Percentiles rank a stretch among this genome's conserved stretches.
These are phyloP conservation scores for Chlorella sp. DNA, from an alignment of 139 green algal species.

Conservation along the genomic window DNA sequence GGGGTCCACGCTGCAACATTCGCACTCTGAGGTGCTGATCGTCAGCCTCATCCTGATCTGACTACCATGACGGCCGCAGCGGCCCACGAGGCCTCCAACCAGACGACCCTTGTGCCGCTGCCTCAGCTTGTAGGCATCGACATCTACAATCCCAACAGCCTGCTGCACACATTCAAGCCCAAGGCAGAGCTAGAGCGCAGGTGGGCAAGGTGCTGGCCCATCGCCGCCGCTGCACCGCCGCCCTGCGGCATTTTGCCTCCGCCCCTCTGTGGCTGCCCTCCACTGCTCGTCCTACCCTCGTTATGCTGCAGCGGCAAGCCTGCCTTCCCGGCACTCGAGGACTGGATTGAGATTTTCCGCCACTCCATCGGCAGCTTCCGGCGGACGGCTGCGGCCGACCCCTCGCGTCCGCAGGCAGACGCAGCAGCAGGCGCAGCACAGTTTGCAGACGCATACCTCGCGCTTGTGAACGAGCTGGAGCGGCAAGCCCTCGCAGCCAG, in stretches of 20 bases:
- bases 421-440: not conserved
- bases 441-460: conserved; percentile 29
- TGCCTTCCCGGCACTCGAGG: conserved; percentile 36
- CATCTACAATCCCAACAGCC: conserved; percentile 4
- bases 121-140: conserved; percentile 8
- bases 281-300: not conserved
- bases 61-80: too few relatives aligned
- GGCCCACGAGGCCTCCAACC: too few relatives aligned
- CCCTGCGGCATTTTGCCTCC: not conserved
- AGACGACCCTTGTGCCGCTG: not conserved
- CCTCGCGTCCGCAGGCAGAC: conserved; percentile 6
- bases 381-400: conserved; percentile 35
- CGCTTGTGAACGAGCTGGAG: not conserved
- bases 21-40: too few relatives aligned
- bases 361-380: conserved; percentile 62
- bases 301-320: conserved; percentile 12
- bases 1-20: too few relatives aligned
- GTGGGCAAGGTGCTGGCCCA: not conserved
- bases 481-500: not conserved
- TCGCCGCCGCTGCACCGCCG: not conserved
- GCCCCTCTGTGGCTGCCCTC: not conserved
- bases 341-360: conserved; percentile 78
- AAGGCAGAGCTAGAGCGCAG: not conserved
- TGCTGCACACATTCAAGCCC: not conserved
- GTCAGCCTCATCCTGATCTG: too few relatives aligned